These are phyloP conservation scores for Heterobasidion occidentale DNA, from an alignment of 1,284 basidiomycete species.

Conservation along the genomic window DNA sequence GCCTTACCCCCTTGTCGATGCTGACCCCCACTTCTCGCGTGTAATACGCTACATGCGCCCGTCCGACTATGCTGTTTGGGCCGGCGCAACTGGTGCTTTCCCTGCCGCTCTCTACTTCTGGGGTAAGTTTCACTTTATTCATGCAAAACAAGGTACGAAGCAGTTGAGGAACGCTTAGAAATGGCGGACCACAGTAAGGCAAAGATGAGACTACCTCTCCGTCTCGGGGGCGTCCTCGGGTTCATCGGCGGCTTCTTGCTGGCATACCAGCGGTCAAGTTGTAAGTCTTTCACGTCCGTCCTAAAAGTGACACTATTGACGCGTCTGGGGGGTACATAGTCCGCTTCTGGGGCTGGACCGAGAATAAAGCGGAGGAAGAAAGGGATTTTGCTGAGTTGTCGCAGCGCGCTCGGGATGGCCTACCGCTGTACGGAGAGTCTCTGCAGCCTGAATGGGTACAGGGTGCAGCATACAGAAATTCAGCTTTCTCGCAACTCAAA, in stretches of 20 bases:
- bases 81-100: conserved; percentile 71
- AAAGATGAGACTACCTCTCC: conserved; percentile 31
- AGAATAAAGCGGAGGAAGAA: conserved; percentile 81
- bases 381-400: conserved; percentile 73
- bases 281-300: conserved; percentile 40
- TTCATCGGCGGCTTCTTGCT: conserved; percentile 87
- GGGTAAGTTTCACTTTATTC: conserved; percentile 39
- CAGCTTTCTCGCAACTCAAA: conserved; percentile 88
- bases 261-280: conserved; percentile 86
- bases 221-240: conserved; percentile 51
- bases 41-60: conserved; percentile 88
- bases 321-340: conserved; percentile 35
- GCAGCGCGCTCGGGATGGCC: conserved; percentile 63
- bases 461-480: conserved; percentile 84
- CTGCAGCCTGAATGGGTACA: conserved; percentile 85
- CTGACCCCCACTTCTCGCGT: conserved; percentile 85
- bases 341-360: conserved; percentile 95
- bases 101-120: conserved; percentile 70
- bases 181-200: conserved; percentile 36
- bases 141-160: not conserved
- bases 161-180: conserved; percentile 22
- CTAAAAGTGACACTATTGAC: not conserved
- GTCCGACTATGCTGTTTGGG: conserved; percentile 86
- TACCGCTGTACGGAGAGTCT: conserved; percentile 81
- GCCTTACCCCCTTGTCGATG: conserved; percentile 82